Conservation (phyloP, 441 rosid genomes). For the Arabidopsis lyrata region DNA sequence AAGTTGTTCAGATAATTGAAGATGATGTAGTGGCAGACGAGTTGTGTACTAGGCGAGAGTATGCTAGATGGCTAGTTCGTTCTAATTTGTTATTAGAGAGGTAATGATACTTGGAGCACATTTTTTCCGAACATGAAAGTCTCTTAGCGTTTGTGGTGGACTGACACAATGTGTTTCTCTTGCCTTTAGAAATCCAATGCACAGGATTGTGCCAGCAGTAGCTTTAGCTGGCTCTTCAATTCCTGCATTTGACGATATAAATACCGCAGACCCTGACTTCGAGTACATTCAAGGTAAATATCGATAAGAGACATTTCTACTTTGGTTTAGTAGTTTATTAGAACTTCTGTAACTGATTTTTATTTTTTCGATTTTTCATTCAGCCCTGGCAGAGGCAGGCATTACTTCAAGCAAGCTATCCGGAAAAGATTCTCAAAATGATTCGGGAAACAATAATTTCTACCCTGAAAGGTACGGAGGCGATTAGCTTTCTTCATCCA, state of each 20-base stretch:
- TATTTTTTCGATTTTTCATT: slow-evolving; percentile 28
- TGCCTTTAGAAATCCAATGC: slow-evolving; percentile 68
- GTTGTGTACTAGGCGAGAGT: slow-evolving; percentile 88
- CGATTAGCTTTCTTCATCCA: slow-evolving; percentile 5
- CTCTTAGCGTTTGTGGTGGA: slow-evolving; percentile 6
- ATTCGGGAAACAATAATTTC: slow-evolving; percentile 47
- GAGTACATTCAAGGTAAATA: slow-evolving; percentile 72
- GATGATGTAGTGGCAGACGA: slow-evolving; percentile 66
- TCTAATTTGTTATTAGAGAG: slow-evolving; percentile 76
- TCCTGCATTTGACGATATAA: slow-evolving; percentile 84
- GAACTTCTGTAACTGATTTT: neutral
- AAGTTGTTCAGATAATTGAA: slow-evolving; percentile 78
- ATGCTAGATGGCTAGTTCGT: slow-evolving; percentile 84
- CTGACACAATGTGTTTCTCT: slow-evolving; percentile 3
- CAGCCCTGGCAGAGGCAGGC: slow-evolving; percentile 93
- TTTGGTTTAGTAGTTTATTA: neutral
- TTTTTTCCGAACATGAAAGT: neutral
- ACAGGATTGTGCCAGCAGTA: slow-evolving; percentile 64
- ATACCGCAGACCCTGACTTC: slow-evolving; percentile 70
- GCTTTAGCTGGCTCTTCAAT: slow-evolving; percentile 65
- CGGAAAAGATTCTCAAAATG: slow-evolving; percentile 38
- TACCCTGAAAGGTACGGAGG: slow-evolving; percentile 66
- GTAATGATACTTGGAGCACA: slow-evolving; percentile 46
- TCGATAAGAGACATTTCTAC: neutral
- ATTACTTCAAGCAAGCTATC: slow-evolving; percentile 69